Evolutionary conservation across 2,329 filamentous ascomycete genomes (phyloP).

Genomic region (Allantophomopsis cytisporea): DNA sequence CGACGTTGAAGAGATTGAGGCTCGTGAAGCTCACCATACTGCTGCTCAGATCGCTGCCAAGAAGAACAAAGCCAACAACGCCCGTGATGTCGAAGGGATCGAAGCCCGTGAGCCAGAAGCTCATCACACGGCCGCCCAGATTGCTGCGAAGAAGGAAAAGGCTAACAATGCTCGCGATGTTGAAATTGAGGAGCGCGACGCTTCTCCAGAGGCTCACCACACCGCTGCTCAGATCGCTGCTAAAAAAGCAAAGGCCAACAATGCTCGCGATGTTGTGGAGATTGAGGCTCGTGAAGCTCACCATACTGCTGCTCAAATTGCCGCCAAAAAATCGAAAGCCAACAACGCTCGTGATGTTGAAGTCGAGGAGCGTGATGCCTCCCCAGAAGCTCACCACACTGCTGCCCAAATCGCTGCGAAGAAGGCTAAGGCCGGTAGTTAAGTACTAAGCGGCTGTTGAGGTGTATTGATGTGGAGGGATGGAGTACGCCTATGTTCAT

Average conservation of each 20-base stretch:
- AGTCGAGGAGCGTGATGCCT: background rate
- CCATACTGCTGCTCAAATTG: background rate
- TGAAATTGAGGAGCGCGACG: background rate
- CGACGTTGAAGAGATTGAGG: background rate
- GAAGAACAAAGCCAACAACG: background rate
- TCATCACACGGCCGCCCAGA: background rate
- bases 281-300: background rate
- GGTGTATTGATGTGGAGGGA: too few relatives aligned
- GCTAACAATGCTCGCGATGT: background rate
- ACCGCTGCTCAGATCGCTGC: background rate
- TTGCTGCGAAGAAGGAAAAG: too few relatives aligned
- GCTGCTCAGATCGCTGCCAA: background rate
- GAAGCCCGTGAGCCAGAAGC: too few relatives aligned
- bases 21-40: background rate
- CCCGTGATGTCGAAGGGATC: background rate
- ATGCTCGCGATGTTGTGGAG: background rate
- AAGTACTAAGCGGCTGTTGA: too few relatives aligned
- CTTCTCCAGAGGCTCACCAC: background rate
- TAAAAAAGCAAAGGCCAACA: background rate
- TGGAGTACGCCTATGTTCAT: too few relatives aligned
- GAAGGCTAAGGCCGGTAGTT: background rate
- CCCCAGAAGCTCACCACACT: background rate
- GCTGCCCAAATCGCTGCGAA: background rate
- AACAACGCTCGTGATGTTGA: background rate
- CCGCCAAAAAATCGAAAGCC: too few relatives aligned